Conservation (phyloP, 495 filamentous ascomycete species). For the Rusavskia elegans region DNA sequence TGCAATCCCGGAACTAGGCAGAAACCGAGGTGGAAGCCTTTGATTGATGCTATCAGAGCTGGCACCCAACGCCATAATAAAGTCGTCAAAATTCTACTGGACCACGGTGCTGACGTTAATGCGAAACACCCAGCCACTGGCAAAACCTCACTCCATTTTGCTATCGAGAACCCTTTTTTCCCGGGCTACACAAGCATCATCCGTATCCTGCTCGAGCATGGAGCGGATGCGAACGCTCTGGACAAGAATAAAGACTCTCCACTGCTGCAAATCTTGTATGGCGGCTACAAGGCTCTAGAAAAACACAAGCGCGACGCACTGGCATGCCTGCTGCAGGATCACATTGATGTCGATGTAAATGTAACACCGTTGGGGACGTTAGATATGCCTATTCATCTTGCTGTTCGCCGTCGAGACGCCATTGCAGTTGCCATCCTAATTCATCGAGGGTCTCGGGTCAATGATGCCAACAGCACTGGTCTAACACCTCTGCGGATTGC, state of each 20-base stretch:
- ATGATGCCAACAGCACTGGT: too few species aligned
- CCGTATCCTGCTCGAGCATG: constrained; percentile 30
- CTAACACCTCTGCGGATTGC: too few species aligned
- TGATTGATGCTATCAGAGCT: constrained; percentile 1
- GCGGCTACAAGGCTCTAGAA: background rate
- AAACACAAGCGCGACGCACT: constrained; percentile 6
- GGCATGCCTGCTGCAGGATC: constrained; percentile 1
- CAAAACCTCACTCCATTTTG: constrained; percentile 28
- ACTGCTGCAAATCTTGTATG: constrained; percentile 3
- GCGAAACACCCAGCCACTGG: constrained; percentile 15
- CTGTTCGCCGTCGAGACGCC: constrained; percentile 9
- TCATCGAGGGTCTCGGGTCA: too few species aligned
- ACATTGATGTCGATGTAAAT: constrained; percentile 5
- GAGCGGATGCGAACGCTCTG: constrained; percentile 34
- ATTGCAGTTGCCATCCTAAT: constrained; percentile 5
- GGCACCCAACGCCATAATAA: constrained; percentile 6
- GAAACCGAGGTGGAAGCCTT: too few species aligned
- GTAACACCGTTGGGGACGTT: constrained; percentile 4
- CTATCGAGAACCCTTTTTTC: constrained; percentile 29
- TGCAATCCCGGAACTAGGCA: too few species aligned
- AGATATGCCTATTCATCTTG: constrained; percentile 10
- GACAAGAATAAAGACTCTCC: constrained; percentile 24
- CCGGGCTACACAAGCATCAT: constrained; percentile 19
- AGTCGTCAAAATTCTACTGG: constrained; percentile 19
- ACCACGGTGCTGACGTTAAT: constrained; percentile 36